Base-by-base conservation (phyloP, 352 stramenopile species). In the Blastocystis sp. region DNA sequence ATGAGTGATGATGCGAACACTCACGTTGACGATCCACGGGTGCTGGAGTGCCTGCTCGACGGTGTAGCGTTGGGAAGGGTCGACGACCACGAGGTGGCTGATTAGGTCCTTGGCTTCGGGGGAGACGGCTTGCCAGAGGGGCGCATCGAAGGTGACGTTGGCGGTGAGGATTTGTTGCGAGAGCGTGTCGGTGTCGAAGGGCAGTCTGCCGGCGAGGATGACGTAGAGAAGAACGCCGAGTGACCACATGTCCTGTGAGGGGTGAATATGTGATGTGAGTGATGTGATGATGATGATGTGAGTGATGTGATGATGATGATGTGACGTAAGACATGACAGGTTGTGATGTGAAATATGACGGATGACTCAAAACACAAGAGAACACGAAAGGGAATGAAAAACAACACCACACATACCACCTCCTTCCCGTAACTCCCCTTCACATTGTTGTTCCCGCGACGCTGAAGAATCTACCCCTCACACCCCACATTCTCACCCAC, bases 151-250 rank as follows among this genome's bases (percentile, higher is more conserved):
- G 31, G 33, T 45, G 26, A 88, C 26, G 9, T 74, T 61, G 3
- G 61, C 77, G 12, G 16, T 13, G 21, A 76, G 21, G 63, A 88
- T 88, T 33, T 88, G 61, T 19, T 88, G 77, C 2, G 77, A 76
- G 12, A 88, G 63, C 3, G 33, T 10, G 4, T 63, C 29, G 13
- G 26, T 26, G 37, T 45, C 37, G 51, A 93, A 94, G 39, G 92
- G 91, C 29, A 93, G 51, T 3, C 80, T 85, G 1, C 91, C 92
- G 16, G 92, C 92, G 39, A 97, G 90, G 91, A 97, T 94, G n/a
- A 88, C 61, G 93, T 98, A 99, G 1, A 96, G 91, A 91, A 99
- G 98, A 37, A 99, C 95, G 26, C 96, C 96, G 31, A 98, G 92
- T 91, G 92, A 96, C 95, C 95, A 98, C 85, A 98, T 95, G 91